Conservation (phyloP, 2,329 filamentous ascomycete genomes). For the Exophiala phaeomuriformis region DNA sequence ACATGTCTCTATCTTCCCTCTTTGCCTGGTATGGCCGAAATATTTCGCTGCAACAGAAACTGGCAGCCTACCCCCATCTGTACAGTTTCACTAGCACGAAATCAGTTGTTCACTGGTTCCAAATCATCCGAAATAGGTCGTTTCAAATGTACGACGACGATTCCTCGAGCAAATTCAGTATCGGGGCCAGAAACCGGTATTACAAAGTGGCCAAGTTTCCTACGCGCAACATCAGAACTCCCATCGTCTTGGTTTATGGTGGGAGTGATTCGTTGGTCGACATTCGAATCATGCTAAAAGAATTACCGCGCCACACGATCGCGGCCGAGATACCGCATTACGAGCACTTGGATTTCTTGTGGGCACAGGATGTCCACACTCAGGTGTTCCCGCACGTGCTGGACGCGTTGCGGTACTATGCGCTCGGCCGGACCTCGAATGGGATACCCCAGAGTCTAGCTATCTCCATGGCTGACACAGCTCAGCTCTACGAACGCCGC, state of each 20-base stretch:
- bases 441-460: conserved; percentile 20
- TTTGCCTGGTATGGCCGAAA: conserved; percentile 87
- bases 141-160: conserved; percentile 99
- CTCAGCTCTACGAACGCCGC: conserved; percentile 18
- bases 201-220: conserved; percentile 96
- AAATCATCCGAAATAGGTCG: conserved; percentile 90
- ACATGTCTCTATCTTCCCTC: conserved; percentile 69
- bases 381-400: conserved; percentile 90
- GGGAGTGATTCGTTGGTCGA: conserved; percentile 91
- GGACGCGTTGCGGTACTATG: conserved; percentile 68
- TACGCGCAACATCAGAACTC: conserved; percentile 93
- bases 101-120: conserved; percentile 97
- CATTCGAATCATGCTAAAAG: conserved; percentile 83
- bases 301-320: conserved; percentile 75
- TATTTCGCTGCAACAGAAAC: conserved; percentile 78
- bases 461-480: conserved; percentile 21
- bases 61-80: conserved; percentile 89
- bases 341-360: conserved; percentile 94
- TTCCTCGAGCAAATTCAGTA: conserved; percentile 65
- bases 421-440: conserved; percentile 24
- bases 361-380: conserved; percentile 75
- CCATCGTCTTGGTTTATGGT: conserved; percentile 87
- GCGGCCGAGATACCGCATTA: conserved; percentile 85
- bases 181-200: conserved; percentile 68
- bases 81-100: conserved; percentile 98